Percentiles rank a stretch among this genome's conserved stretches.
phyloP scores from a whole-genome alignment of 2,329 filamentous ascomycete species.

The Ophiostoma piceae region DNA sequence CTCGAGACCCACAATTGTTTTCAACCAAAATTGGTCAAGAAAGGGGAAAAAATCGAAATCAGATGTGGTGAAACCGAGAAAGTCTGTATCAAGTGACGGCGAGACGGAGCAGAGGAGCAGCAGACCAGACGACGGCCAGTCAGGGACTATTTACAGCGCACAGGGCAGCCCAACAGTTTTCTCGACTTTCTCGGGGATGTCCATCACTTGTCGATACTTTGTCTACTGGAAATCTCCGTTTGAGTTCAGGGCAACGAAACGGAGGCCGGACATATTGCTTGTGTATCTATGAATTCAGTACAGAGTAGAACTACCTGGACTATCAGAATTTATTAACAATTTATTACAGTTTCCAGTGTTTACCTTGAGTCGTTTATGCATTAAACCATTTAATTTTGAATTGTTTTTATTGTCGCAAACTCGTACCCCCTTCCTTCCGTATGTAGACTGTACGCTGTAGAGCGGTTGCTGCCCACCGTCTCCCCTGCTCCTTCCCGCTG shows the following conservation, averaged over 20 bases:
- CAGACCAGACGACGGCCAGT: background rate
- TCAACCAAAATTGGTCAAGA: slow-evolving; percentile 18
- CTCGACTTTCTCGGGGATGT: background rate
- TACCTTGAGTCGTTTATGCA: background rate
- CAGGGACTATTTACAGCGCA: too few species aligned
- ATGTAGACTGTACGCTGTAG: slow-evolving; percentile 9
- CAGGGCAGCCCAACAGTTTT: slow-evolving; percentile 1
- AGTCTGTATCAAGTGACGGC: too few species aligned
- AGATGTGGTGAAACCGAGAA: too few species aligned
- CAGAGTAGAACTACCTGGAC: background rate
- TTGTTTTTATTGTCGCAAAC: slow-evolving; percentile 21
- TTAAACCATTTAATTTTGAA: background rate
- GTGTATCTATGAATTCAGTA: background rate
- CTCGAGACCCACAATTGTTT: slow-evolving; percentile 15
- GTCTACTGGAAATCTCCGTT: background rate
- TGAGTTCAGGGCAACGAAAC: background rate
- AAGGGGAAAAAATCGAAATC: slow-evolving; percentile 8
- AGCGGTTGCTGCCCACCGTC: background rate
- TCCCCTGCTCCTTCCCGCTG: slow-evolving; percentile 7
- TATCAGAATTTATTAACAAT: background rate
- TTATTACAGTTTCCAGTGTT: background rate
- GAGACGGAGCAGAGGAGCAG: slow-evolving; percentile 1
- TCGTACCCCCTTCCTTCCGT: slow-evolving; percentile 11
- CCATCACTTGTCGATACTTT: background rate
- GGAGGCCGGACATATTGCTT: background rate